A percentile compares a stretch with the other conserved stretches of the same genome.
Evolutionary conservation across 768 basidiomycete genomes (phyloP).

Genomic region (Imleria badia): DNA sequence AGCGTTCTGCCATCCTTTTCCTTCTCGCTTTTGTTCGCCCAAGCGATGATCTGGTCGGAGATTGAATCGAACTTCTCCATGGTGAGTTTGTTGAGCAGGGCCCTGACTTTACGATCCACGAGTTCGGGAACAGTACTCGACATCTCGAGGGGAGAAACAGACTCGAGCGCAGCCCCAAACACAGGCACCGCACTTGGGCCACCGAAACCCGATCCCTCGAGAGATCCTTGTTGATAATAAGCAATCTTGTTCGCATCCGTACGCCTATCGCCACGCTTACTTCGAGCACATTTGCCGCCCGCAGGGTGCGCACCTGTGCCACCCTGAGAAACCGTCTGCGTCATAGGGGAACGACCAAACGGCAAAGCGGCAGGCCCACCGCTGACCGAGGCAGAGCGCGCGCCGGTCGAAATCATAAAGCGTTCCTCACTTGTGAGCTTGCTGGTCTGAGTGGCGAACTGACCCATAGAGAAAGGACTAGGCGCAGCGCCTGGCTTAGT

Average conservation of each 20-base stretch:
- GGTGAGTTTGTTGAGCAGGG: constrained; percentile 90
- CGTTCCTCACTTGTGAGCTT: constrained; percentile 75
- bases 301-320: constrained; percentile 51
- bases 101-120: constrained; percentile 92
- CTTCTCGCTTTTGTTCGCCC: constrained; percentile 91
- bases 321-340: constrained; percentile 66
- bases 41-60: constrained; percentile 90
- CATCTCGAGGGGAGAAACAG: constrained; percentile 71
- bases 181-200: constrained; percentile 30
- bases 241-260: constrained; percentile 49
- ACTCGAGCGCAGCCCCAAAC: constrained; percentile 48
- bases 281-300: constrained; percentile 63
- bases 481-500: constrained; percentile 32
- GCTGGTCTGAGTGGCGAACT: constrained; percentile 53
- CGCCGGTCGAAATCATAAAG: constrained; percentile 43
- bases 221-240: constrained; percentile 32
- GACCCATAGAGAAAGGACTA: constrained; percentile 58
- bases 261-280: constrained; percentile 79
- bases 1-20: constrained; percentile 93
- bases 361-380: constrained; percentile 46
- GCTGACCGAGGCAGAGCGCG: constrained; percentile 57
- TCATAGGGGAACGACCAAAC: constrained; percentile 63
- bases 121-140: constrained; percentile 60
- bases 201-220: constrained; percentile 37
- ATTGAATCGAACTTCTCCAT: constrained; percentile 97